These are phyloP conservation scores for Pseudodiploospora longispora DNA, from an alignment of 2,329 filamentous ascomycete species.

Conservation along the genomic window DNA sequence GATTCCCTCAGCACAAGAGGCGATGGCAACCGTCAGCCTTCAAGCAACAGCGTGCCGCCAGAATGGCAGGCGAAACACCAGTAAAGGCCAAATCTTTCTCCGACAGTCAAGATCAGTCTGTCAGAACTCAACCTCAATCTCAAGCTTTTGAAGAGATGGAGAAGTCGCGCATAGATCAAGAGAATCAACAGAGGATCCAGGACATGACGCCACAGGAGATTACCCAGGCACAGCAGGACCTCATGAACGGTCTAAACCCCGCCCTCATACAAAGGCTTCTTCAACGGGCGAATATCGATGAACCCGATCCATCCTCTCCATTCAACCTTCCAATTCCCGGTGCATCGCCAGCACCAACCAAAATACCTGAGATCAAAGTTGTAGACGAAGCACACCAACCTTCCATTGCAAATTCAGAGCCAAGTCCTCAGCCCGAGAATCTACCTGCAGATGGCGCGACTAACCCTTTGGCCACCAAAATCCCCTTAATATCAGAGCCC, in stretches of 20 bases:
- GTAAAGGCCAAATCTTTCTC: background rate
- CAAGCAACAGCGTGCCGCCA: slow-evolving; percentile 47
- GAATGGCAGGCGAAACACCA: slow-evolving; percentile 9
- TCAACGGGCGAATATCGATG: slow-evolving; percentile 66
- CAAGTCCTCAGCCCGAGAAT: slow-evolving; percentile 2
- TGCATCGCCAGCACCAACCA: slow-evolving; percentile 6
- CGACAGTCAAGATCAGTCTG: background rate
- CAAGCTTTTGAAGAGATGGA: slow-evolving; percentile 45
- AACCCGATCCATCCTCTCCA: slow-evolving; percentile 35
- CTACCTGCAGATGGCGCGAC: background rate
- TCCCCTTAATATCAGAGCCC: background rate
- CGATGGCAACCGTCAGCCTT: slow-evolving; percentile 67
- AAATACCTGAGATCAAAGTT: slow-evolving; percentile 25
- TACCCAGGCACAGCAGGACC: slow-evolving; percentile 66
- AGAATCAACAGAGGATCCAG: slow-evolving; percentile 67
- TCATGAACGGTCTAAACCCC: slow-evolving; percentile 71
- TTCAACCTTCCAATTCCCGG: slow-evolving; percentile 30
- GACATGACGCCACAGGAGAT: slow-evolving; percentile 80
- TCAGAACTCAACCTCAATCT: background rate
- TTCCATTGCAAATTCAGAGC: slow-evolving; percentile 11
- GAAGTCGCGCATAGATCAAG: slow-evolving; percentile 65
- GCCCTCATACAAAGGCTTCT: slow-evolving; percentile 70
- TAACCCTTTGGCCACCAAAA: too few relatives aligned
- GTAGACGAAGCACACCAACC: slow-evolving; percentile 24
- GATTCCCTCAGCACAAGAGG: slow-evolving; percentile 86